Conservation (phyloP, 805 yeast species). For the Suhomyces tanzawaensis region DNA sequence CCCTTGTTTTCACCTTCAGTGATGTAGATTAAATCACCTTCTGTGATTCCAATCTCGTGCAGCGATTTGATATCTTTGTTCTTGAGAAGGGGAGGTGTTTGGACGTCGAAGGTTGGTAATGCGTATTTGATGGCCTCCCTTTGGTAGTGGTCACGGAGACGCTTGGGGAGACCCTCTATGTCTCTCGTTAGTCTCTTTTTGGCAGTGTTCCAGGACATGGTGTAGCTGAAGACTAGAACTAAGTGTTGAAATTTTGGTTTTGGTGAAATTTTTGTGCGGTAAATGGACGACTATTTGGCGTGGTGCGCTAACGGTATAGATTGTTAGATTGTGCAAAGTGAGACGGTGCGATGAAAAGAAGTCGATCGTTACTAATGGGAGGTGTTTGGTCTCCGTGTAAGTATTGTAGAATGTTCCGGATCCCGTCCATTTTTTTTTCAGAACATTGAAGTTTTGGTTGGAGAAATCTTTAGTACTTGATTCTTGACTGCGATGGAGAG, state of each 20-base stretch:
- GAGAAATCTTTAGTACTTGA: too few relatives aligned
- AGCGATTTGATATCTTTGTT: slow-evolving; percentile 36
- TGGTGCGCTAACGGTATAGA: too few relatives aligned
- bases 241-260: not conserved
- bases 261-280: not conserved
- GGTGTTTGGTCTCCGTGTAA: too few relatives aligned
- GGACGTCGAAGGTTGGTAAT: slow-evolving; percentile 35
- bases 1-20: slow-evolving; percentile 71
- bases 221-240: slow-evolving; percentile 4
- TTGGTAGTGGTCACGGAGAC: slow-evolving; percentile 25
- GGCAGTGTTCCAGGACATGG: slow-evolving; percentile 33
- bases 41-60: slow-evolving; percentile 56
- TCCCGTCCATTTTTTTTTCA: too few relatives aligned
- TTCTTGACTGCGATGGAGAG: too few relatives aligned
- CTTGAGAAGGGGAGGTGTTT: slow-evolving; percentile 17
- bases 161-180: slow-evolving; percentile 31
- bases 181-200: slow-evolving; percentile 37
- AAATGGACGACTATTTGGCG: too few relatives aligned
- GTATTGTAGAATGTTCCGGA: too few relatives aligned
- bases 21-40: slow-evolving; percentile 77
- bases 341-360: too few relatives aligned
- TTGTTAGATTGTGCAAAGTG: too few relatives aligned
- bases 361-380: too few relatives aligned
- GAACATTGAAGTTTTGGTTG: too few relatives aligned
- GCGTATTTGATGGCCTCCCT: slow-evolving; percentile 22